These are phyloP conservation scores for Alternaria angustiovoidea DNA, from an alignment of 2,329 filamentous ascomycete species.

Conservation along the genomic window DNA sequence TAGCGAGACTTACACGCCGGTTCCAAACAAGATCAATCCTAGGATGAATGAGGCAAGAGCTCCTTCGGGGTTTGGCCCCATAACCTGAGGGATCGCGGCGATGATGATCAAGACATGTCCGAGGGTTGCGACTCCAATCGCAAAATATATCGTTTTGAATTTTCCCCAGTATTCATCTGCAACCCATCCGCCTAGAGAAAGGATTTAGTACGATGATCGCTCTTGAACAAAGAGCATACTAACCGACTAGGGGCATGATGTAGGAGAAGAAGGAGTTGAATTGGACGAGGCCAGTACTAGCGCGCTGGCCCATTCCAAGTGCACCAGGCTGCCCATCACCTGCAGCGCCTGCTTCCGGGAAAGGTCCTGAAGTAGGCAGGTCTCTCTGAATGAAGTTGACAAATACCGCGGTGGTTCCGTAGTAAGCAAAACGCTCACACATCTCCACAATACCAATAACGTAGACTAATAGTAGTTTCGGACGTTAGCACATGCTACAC, in stretches of 20 bases:
- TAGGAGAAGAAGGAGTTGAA: constrained; percentile 36
- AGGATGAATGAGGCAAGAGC: constrained; percentile 59
- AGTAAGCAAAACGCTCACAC: constrained; percentile 42
- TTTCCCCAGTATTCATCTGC: constrained; percentile 68
- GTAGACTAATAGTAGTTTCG: constrained; percentile 18
- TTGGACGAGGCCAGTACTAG: constrained; percentile 34
- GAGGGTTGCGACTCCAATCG: constrained; percentile 64
- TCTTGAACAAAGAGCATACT: constrained; percentile 12
- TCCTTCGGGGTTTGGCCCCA: constrained; percentile 41
- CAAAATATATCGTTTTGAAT: constrained; percentile 65
- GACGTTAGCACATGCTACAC: background rate
- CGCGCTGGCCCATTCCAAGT: constrained; percentile 37
- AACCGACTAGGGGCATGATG: constrained; percentile 36
- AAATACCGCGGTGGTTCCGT: constrained; percentile 38
- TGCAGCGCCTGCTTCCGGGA: constrained; percentile 58
- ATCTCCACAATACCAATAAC: constrained; percentile 43
- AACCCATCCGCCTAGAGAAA: constrained; percentile 63
- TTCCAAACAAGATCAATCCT: constrained; percentile 54
- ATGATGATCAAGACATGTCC: constrained; percentile 63
- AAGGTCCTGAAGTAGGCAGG: constrained; percentile 56
- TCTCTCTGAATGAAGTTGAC: constrained; percentile 54
- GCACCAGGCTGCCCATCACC: constrained; percentile 41
- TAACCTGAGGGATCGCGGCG: constrained; percentile 59
- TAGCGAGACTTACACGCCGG: constrained; percentile 38
- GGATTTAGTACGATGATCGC: constrained; percentile 44